A percentile compares a stretch with the other conserved stretches of the same genome.
Conservation (phyloP, 2,329 filamentous ascomycete genomes). For the Claviceps spartinae region DNA sequence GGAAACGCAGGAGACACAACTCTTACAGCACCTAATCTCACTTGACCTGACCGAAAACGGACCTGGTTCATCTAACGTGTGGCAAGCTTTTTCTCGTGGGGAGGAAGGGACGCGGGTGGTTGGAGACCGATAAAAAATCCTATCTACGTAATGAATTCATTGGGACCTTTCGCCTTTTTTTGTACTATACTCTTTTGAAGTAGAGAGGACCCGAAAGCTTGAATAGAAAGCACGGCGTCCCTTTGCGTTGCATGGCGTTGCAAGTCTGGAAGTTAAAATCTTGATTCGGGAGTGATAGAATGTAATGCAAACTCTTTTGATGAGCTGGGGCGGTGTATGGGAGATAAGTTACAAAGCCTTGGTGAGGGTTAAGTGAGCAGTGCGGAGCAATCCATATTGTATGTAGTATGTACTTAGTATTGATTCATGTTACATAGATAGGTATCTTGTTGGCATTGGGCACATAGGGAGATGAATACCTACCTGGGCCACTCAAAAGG, state of each 20-base stretch:
- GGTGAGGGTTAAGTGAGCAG: no score
- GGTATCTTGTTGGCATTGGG: no score
- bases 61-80: neutral
- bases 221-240: constrained; percentile 11
- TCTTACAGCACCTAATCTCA: neutral
- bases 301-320: no score
- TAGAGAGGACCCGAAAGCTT: constrained; percentile 10
- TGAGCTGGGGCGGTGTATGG: no score
- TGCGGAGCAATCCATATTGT: no score
- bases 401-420: no score
- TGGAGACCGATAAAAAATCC: neutral
- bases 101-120: neutral
- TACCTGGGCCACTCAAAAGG: no score
- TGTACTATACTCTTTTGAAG: constrained; percentile 13
- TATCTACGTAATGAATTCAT: constrained; percentile 18
- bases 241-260: neutral
- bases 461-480: no score
- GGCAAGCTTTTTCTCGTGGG: neutral
- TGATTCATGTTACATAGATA: no score
- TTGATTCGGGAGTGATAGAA: no score
- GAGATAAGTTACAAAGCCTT: no score
- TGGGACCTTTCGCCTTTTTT: constrained; percentile 14
- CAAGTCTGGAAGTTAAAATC: no score
- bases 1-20: neutral
- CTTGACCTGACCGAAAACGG: neutral